Percentiles rank a stretch among this genome's conserved stretches.
Conservation (phyloP, 257 asterid species). For the Plantago ovata region DNA sequence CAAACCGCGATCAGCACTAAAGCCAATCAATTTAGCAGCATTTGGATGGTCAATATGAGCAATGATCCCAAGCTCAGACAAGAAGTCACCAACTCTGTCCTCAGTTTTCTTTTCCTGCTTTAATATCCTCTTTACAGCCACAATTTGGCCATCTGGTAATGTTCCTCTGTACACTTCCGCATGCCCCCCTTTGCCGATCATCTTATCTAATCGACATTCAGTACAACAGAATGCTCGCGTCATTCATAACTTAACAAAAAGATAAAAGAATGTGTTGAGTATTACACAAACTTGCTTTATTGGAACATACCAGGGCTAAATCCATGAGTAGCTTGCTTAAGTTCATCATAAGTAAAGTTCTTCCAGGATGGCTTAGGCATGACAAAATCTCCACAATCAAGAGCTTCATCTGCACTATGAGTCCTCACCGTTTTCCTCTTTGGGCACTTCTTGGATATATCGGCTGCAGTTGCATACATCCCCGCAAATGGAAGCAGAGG, state of each 20-base stretch:
- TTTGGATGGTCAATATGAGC: slow-evolving; percentile 88
- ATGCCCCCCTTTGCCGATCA: slow-evolving; percentile 92
- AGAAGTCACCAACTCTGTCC: slow-evolving; percentile 77
- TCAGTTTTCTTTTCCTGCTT: slow-evolving; percentile 63
- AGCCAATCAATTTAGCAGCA: slow-evolving; percentile 76
- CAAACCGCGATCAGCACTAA: slow-evolving; percentile 68
- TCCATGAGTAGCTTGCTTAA: slow-evolving; percentile 54
- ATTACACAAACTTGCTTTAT: no score
- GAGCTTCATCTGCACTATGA: slow-evolving; percentile 48
- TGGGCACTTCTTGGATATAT: slow-evolving; percentile 34
- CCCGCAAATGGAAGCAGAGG: slow-evolving; percentile 44
- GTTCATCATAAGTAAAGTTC: slow-evolving; percentile 51
- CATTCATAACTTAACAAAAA: neutral
- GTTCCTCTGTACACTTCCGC: slow-evolving; percentile 89
- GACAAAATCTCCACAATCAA: slow-evolving; percentile 46
- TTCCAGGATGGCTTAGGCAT: slow-evolving; percentile 85
- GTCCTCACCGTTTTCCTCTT: slow-evolving; percentile 48
- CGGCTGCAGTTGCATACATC: slow-evolving; percentile 36
- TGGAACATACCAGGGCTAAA: slow-evolving; percentile 51
- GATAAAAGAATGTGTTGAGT: neutral
- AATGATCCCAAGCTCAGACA: slow-evolving; percentile 85
- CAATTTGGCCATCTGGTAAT: slow-evolving; percentile 69
- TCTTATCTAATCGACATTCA: slow-evolving; percentile 36
- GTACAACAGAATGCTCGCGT: neutral
- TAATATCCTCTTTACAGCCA: slow-evolving; percentile 80